Evolutionary conservation across 805 yeast species (phyloP).

Genomic region (Cyberlindnera americana): DNA sequence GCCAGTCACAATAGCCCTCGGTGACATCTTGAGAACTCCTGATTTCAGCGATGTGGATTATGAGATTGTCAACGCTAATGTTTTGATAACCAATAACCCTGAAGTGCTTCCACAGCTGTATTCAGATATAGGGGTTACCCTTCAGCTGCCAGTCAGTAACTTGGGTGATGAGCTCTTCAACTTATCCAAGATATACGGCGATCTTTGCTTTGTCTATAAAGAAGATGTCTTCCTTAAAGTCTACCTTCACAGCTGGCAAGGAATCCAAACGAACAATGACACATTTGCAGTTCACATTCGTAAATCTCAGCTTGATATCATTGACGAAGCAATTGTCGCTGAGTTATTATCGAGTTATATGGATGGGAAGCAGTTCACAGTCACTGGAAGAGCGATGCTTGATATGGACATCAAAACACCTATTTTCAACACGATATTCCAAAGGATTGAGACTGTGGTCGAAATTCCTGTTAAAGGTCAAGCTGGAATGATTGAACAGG

Average conservation of each 20-base stretch:
- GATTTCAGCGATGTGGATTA: conserved; percentile 1
- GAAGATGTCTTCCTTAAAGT: conserved; percentile 15
- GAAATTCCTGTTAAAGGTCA: conserved; percentile 4
- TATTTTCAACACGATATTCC: conserved; percentile 21
- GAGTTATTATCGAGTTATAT: conserved; percentile 8
- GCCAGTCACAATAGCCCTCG: conserved; percentile 8
- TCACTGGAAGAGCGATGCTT: conserved; percentile 9
- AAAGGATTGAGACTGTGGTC: conserved; percentile 13
- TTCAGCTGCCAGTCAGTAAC: conserved; percentile 14
- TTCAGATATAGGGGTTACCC: background rate
- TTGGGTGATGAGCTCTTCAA: conserved; percentile 9
- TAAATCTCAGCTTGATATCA: conserved; percentile 18
- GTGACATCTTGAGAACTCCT: background rate
- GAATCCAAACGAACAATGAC: conserved; percentile 12
- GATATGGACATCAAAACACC: conserved; percentile 26
- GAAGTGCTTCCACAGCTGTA: conserved; percentile 7
- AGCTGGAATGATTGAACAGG: conserved; percentile 1
- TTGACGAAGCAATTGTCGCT: conserved; percentile 17
- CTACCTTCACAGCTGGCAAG: conserved; percentile 23
- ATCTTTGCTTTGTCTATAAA: conserved; percentile 10
- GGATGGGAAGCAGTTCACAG: conserved; percentile 7
- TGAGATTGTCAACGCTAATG: conserved; percentile 1
- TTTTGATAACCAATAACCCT: conserved; percentile 10
- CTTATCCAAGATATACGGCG: conserved; percentile 15
- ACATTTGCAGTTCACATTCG: conserved; percentile 9